Conservation (phyloP, 345 rosid genomes). For the Sonneratia caseolaris region DNA sequence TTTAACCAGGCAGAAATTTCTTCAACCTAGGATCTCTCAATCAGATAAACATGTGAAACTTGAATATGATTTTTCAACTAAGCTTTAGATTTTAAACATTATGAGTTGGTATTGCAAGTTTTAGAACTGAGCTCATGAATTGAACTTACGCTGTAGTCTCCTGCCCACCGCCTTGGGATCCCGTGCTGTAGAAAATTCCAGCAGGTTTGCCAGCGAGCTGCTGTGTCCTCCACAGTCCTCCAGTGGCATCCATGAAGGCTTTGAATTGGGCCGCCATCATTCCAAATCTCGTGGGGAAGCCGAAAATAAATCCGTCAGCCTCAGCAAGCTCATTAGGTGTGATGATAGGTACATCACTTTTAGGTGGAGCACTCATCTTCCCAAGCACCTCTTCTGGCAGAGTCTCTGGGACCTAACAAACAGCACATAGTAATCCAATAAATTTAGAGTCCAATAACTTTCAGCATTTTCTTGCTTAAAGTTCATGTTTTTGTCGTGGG, state of each 20-base stretch:
- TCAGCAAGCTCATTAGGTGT: slow-evolving; percentile 65
- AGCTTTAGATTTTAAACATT: neutral
- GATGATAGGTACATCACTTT: slow-evolving; percentile 64
- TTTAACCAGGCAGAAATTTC: neutral
- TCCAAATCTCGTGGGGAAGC: slow-evolving; percentile 91
- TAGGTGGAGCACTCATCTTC: slow-evolving; percentile 83
- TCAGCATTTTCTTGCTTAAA: neutral
- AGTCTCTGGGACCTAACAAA: slow-evolving; percentile 70
- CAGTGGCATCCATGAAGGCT: slow-evolving; percentile 82
- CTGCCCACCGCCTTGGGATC: slow-evolving; percentile 95
- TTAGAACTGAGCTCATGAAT: neutral
- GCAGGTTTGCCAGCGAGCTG: slow-evolving; percentile 92
- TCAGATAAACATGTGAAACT: neutral
- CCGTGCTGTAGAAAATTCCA: slow-evolving; percentile 87
- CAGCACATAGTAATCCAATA: neutral
- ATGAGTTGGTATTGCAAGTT: neutral
- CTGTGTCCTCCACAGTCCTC: slow-evolving; percentile 85
- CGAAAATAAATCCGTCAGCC: slow-evolving; percentile 79
- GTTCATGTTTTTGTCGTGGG: neutral
- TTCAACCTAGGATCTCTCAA: neutral
- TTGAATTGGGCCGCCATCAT: slow-evolving; percentile 98
- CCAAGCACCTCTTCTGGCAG: slow-evolving; percentile 72
- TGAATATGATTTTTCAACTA: neutral
- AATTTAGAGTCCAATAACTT: neutral
- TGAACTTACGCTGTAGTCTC: slow-evolving; percentile 82